Conservation (phyloP, 306 rosid species). For the Vigna hirtella region DNA sequence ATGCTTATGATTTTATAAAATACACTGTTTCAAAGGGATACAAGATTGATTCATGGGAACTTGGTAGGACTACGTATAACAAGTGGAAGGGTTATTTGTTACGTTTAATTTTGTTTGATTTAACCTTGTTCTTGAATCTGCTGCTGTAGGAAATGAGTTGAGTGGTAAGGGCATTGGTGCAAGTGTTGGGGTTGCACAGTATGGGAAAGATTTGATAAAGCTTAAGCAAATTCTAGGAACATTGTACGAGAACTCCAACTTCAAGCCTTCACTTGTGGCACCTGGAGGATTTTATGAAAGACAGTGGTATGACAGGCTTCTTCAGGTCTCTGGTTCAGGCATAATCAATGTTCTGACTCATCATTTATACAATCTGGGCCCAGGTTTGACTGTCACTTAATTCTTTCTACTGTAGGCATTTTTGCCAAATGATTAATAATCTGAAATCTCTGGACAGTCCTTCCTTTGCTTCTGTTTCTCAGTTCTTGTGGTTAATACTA, state of each 20-base stretch:
- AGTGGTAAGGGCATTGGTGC: slow-evolving; percentile 89
- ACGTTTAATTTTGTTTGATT: slow-evolving; percentile 16
- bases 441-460: slow-evolving; percentile 16
- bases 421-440: slow-evolving; percentile 28
- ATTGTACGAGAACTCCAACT: slow-evolving; percentile 56
- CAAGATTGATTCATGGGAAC: slow-evolving; percentile 90
- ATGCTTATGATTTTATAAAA: slow-evolving; percentile 70
- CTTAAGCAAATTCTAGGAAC: slow-evolving; percentile 60
- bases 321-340: slow-evolving; percentile 80
- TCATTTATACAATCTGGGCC: slow-evolving; percentile 89
- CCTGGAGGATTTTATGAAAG: slow-evolving; percentile 91
- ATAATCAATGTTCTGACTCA: slow-evolving; percentile 76
- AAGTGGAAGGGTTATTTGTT: slow-evolving; percentile 22
- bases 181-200: slow-evolving; percentile 72
- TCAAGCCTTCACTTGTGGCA: slow-evolving; percentile 78
- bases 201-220: slow-evolving; percentile 79
- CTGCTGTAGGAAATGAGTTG: slow-evolving; percentile 80
- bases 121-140: slow-evolving; percentile 45
- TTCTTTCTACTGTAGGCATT: slow-evolving; percentile 18
- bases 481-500: slow-evolving; percentile 1
- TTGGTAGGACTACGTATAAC: slow-evolving; percentile 60
- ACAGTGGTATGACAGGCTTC: slow-evolving; percentile 77
- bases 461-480: slow-evolving; percentile 5
- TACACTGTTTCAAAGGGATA: slow-evolving; percentile 84
- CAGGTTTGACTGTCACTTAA: slow-evolving; percentile 66